These are phyloP conservation scores for Theobroma cacao DNA, from an alignment of 345 rosid genomes.

Conservation along the genomic window DNA sequence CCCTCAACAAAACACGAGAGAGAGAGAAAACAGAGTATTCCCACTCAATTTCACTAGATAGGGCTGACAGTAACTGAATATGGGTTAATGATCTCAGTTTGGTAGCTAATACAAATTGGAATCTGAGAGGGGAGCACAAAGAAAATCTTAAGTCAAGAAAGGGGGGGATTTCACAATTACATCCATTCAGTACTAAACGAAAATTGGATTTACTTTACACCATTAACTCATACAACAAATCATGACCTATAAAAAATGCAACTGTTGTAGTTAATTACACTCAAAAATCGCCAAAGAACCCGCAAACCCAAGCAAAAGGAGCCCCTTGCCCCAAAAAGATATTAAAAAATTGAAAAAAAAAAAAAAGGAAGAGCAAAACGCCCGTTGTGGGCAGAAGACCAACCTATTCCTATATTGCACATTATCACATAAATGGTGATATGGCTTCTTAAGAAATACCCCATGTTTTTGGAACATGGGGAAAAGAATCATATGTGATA, in stretches of 20 bases:
- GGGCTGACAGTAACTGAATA: too few species aligned
- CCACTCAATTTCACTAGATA: too few species aligned
- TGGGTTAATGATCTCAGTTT: too few species aligned
- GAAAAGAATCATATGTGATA: conserved; percentile 36
- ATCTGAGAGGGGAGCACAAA: too few species aligned
- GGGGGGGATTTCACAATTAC: too few species aligned
- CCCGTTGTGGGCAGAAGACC: conserved; percentile 28
- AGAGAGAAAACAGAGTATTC: too few species aligned
- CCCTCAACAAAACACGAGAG: too few species aligned
- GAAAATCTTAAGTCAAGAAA: too few species aligned
- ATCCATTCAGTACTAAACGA: background rate
- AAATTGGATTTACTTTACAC: conserved; percentile 8
- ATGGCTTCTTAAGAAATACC: conserved; percentile 39
- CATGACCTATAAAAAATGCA: conserved; percentile 30
- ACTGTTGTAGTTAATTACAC: conserved; percentile 26
- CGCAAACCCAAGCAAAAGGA: conserved; percentile 20
- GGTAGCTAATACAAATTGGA: too few species aligned
- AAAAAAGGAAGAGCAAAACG: conserved; percentile 3
- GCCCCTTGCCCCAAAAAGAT: conserved; percentile 4
- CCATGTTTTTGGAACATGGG: conserved; percentile 45
- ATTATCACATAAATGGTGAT: conserved; percentile 33
- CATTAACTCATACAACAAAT: conserved; percentile 22
- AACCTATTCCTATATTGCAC: conserved; percentile 24
- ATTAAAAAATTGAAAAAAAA: background rate
- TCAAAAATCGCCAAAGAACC: conserved; percentile 19